These are phyloP conservation scores for Cercophora samala DNA, from an alignment of 495 filamentous ascomycete genomes.

Conservation along the genomic window DNA sequence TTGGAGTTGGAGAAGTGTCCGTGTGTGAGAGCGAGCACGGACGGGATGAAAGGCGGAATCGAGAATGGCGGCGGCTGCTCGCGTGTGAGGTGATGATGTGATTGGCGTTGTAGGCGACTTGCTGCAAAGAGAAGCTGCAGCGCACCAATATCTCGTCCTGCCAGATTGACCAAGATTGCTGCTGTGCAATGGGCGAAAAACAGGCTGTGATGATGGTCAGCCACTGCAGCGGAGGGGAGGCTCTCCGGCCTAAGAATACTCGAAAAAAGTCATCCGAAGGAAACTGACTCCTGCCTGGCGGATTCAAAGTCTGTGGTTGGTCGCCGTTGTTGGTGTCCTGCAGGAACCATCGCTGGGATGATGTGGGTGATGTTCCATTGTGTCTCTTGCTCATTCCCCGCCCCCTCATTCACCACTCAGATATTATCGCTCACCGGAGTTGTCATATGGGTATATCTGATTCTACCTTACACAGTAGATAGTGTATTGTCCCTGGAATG, in stretches of 20 bases:
- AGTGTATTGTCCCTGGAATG: not conserved
- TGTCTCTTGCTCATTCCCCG: constrained; percentile 7
- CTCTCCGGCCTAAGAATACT: constrained; percentile 4
- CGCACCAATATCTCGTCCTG: not conserved
- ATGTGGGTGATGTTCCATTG: constrained; percentile 8
- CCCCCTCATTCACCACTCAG: not conserved
- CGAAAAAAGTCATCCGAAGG: not conserved
- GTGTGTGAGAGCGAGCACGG: not conserved
- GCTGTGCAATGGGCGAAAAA: not conserved
- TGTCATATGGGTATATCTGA: not conserved
- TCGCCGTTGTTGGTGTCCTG: constrained; percentile 14
- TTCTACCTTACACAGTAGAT: too few relatives aligned
- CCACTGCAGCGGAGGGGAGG: not conserved
- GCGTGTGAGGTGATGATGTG: constrained; percentile 11
- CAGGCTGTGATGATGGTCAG: not conserved
- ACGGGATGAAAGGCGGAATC: not conserved
- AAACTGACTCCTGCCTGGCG: constrained; percentile 5
- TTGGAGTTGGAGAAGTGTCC: not conserved
- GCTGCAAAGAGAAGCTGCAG: not conserved
- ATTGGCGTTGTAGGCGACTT: constrained; percentile 17
- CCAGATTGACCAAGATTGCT: not conserved
- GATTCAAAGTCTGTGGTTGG: constrained; percentile 9
- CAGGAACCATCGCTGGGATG: constrained; percentile 18
- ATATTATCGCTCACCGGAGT: not conserved
- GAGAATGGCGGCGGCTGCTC: constrained; percentile 10